Evolutionary conservation across 805 yeast genomes (phyloP).

Genomic region (Ogataea sp.): DNA sequence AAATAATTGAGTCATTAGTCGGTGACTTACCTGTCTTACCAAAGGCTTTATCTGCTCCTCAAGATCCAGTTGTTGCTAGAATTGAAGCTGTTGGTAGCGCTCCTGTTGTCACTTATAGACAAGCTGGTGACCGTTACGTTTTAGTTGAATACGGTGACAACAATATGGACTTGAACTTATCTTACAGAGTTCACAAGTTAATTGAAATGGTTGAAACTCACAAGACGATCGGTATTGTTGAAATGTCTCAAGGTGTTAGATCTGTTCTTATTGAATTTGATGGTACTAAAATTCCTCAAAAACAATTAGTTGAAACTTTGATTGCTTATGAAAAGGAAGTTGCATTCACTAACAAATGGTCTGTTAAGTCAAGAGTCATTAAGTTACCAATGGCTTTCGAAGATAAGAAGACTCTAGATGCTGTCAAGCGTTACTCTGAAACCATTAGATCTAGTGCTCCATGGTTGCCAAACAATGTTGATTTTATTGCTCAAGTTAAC

Average conservation of each 20-base stretch:
- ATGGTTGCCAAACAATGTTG: constrained; percentile 97
- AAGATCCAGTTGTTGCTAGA: constrained; percentile 62
- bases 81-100: constrained; percentile 39
- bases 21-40: constrained; percentile 30
- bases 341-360: constrained; percentile 72
- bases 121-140: constrained; percentile 93
- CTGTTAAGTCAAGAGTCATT: constrained; percentile 73
- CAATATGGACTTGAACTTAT: constrained; percentile 72
- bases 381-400: constrained; percentile 95
- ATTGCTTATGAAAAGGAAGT: constrained; percentile 72
- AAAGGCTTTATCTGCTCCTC: constrained; percentile 34
- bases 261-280: constrained; percentile 87
- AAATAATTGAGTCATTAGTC: constrained; percentile 34
- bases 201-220: constrained; percentile 61
- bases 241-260: constrained; percentile 96
- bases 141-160: constrained; percentile 91
- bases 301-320: constrained; percentile 51
- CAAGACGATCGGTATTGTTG: constrained; percentile 73
- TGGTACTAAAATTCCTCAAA: constrained; percentile 54
- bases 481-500: constrained; percentile 85
- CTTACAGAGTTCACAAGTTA: constrained; percentile 79
- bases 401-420: constrained; percentile 80
- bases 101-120: constrained; percentile 80
- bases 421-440: constrained; percentile 86
- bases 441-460: constrained; percentile 92